Evolutionary conservation across 139 green algal species (phyloP).

Genomic region (Raphidocelis subcapitata): DNA sequence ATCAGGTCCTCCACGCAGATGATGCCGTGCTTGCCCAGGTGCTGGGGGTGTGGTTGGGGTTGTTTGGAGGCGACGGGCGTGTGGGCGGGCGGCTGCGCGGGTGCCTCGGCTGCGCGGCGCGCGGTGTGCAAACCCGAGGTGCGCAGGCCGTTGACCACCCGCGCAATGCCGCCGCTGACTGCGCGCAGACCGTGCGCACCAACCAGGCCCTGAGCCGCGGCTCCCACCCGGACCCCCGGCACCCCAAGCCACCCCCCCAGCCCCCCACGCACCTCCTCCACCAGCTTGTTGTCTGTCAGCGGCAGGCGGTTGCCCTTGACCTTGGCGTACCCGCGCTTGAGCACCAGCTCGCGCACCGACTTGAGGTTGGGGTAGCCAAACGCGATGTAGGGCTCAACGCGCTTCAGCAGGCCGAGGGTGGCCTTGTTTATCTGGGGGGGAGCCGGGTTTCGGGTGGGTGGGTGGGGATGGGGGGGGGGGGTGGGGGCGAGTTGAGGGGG

Average conservation of each 20-base stretch:
- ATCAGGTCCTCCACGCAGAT: constrained; percentile 99
- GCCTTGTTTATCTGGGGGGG: constrained; percentile 93
- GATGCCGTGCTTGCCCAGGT: constrained; percentile 89
- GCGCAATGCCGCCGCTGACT: background rate
- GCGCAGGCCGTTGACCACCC: too few relatives aligned
- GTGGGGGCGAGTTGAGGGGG: too few relatives aligned
- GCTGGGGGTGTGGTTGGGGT: constrained; percentile 9
- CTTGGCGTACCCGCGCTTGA: constrained; percentile 99
- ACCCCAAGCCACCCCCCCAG: too few relatives aligned
- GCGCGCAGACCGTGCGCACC: too few relatives aligned
- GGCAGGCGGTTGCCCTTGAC: constrained; percentile 86
- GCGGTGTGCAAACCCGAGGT: too few relatives aligned
- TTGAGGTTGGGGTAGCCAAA: constrained; percentile 99
- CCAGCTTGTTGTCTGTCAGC: constrained; percentile 96
- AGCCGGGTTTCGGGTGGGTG: background rate
- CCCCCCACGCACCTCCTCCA: constrained; percentile 90
- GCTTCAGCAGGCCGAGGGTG: constrained; percentile 93
- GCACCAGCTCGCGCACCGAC: constrained; percentile 97
- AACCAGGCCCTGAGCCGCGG: too few relatives aligned
- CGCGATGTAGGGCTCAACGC: constrained; percentile 97
- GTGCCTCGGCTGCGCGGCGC: too few relatives aligned
- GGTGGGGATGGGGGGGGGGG: background rate
- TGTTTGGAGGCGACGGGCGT: too few relatives aligned
- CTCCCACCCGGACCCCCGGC: too few relatives aligned
- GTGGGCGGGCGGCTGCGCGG: too few relatives aligned